Evolutionary conservation across 2,329 filamentous ascomycete genomes (phyloP), one percentile per base, ranked within the genome.

Genomic region (Chrysosphaeria jannelii): DNA sequence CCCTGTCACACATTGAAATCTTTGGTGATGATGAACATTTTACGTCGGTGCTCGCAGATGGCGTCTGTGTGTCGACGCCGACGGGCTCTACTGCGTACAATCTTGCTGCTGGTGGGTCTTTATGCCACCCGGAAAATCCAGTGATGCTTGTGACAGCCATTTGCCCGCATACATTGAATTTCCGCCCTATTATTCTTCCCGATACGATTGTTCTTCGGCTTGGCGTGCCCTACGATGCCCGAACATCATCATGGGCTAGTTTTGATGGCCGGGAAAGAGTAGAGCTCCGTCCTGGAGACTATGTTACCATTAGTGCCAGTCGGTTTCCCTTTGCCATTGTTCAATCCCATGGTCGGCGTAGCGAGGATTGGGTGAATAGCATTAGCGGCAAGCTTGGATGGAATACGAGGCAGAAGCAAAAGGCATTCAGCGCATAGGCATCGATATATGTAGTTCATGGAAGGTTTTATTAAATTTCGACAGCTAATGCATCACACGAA

Each of bases 71-170:
- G 13, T 78, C 81, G 2, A 93, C 81, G 5, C 85, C 81, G 0
- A 93, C 85, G 0, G 85, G 81, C 9, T 85, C 72, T 5, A 93
- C 81, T 9, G 81, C 81, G 10, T 93, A 93, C 47, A 91, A 90
- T 38, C 65, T 93, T 11, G 81, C 79, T 0, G 79, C 81, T 0
- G 85, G 85, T n/a, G 81, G 81, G 11, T 89, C 76, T 3, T 57
- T 93, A 13, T 91, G 78, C 37, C 81, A 93, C 39, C 81, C 81
- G 0, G 85, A 93, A 35, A 93, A 91, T 40, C 85, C 81, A 0
- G 79, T 91, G 22, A 90, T 93, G 44, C 62, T 93, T 2, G 63
- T 93, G 5, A 90, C 79, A 1, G 71, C 81, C 23, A 90, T 93
- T 26, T 91, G 79, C 40, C 75, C 85, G 2, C 81, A 93, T 43